These are phyloP conservation scores for Byssothecium circinans DNA, from an alignment of 2,329 filamentous ascomycete genomes.

Conservation along the genomic window DNA sequence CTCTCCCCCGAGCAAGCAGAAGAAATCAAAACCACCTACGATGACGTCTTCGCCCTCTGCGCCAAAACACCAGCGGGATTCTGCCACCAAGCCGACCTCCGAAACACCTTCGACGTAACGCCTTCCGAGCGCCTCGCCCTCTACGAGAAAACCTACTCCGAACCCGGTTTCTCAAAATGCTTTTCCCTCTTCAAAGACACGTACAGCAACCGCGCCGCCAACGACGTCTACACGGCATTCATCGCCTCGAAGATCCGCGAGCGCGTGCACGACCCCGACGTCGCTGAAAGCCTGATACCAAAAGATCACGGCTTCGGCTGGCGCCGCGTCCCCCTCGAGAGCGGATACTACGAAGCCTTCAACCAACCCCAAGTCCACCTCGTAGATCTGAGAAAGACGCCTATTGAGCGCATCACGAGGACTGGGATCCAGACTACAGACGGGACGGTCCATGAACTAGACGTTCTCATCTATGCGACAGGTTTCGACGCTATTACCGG, in stretches of 20 bases:
- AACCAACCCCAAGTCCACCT: conserved; percentile 44
- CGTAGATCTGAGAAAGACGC: conserved; percentile 42
- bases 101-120: conserved; percentile 38
- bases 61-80: conserved; percentile 30
- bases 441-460: conserved; percentile 39
- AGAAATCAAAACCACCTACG: conserved; percentile 32
- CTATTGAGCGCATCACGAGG: conserved; percentile 33
- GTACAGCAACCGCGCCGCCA: conserved; percentile 26
- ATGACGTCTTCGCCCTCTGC: conserved; percentile 31
- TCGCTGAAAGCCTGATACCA: conserved; percentile 45
- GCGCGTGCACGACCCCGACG: conserved; percentile 45
- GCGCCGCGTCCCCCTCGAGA: conserved; percentile 45
- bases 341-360: conserved; percentile 46
- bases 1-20: conserved; percentile 38
- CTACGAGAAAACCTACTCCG: conserved; percentile 38
- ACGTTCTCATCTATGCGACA: conserved; percentile 44
- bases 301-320: conserved; percentile 43
- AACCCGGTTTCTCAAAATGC: conserved; percentile 44
- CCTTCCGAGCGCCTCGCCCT: conserved; percentile 33
- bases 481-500: conserved; percentile 48
- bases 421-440: conserved; percentile 44
- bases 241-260: conserved; percentile 39
- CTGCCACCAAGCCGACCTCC: conserved; percentile 28
- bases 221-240: conserved; percentile 22
- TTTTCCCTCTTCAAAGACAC: conserved; percentile 26